Evolutionary conservation across 495 filamentous ascomycete species (phyloP).

Genomic region (Bathelium albidoporum): DNA sequence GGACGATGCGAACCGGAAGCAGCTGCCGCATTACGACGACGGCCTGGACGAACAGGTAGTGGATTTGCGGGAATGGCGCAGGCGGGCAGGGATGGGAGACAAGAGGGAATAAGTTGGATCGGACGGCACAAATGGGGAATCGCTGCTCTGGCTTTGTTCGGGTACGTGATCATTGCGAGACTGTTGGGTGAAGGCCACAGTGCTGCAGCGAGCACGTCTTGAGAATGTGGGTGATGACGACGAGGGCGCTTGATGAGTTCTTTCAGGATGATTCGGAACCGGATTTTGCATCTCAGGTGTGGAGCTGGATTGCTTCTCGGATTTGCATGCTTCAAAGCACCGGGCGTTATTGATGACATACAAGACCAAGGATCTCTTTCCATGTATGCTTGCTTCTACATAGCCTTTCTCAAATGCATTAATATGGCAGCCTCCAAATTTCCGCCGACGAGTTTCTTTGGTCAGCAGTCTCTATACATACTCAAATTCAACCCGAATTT

Average conservation of each 20-base stretch:
- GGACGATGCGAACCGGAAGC: conserved; percentile 65
- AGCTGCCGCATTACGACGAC: conserved; percentile 67
- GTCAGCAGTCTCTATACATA: background rate
- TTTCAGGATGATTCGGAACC: background rate
- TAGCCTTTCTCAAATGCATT: background rate
- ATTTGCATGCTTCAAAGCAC: conserved; percentile 2
- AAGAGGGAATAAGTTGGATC: conserved; percentile 74
- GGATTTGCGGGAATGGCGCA: conserved; percentile 49
- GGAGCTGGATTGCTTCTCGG: background rate
- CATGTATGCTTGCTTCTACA: background rate
- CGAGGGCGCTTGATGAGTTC: background rate
- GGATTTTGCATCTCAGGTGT: background rate
- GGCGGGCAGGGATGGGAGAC: conserved; percentile 35
- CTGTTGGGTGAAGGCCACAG: conserved; percentile 48
- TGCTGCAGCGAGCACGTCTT: background rate
- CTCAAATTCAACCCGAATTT: background rate
- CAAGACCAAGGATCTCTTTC: background rate
- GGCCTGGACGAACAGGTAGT: conserved; percentile 68
- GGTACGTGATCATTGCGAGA: conserved; percentile 73
- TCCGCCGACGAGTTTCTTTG: background rate
- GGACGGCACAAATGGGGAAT: conserved; percentile 65
- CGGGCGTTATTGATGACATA: background rate
- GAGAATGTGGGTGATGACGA: background rate
- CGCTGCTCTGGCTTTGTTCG: conserved; percentile 54
- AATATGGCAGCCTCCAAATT: too few species aligned